Base-by-base conservation (phyloP, 371 early-diverging fungal species). In the Mucor velutinosus region DNA sequence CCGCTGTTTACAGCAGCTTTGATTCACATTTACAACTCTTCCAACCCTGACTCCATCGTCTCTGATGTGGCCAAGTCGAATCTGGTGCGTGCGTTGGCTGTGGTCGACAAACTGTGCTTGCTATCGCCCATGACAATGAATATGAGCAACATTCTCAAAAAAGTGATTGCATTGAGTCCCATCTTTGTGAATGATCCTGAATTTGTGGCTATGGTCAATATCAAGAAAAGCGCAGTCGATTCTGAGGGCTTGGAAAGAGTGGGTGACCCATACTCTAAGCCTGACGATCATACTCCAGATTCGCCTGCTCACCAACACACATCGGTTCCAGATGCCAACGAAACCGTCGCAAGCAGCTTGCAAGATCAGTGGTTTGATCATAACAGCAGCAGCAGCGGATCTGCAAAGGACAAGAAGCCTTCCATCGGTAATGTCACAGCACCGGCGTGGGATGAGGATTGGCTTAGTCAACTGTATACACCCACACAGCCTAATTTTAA, bases 1-100 rank as follows among this genome's bases (percentile, higher is more conserved):
- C 67, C 76, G 17, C 59, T 72, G 1, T 77, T 77, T 27, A 60
- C 64, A 1, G 70, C 73, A 8, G 47, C 65, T 4, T 21, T 72
- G 4, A 72, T 75, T 17, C 72, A 75, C 41, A 45, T 68, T 7
- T 58, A 65, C 21, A 75, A 75, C 41, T 65, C 60, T 1, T 60
- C 47, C 14, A 67, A 63, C 39, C 32, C 43, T 3, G 62, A 63
- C 12, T 30, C 45, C 15, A 66, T 56, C 7, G 51, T 67, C 11
- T 57, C 64, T 15, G 67, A 76, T 10, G 51, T 53, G n/a, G 67
- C 73, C 33, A 73, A 66, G 43, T 49, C 32, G 8, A 61, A 70
- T 43, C 62, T 73, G 23, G 12, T 62, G 19, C 73, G 70, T 25
- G 55, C 60, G 10, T 30, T 73, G 19, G 63, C 59, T 6, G 58